A percentile compares a stretch with the other conserved stretches of the same genome.
phyloP scores from a whole-genome alignment of 257 asterid genomes.

The Nicotiana obtusifolia region DNA sequence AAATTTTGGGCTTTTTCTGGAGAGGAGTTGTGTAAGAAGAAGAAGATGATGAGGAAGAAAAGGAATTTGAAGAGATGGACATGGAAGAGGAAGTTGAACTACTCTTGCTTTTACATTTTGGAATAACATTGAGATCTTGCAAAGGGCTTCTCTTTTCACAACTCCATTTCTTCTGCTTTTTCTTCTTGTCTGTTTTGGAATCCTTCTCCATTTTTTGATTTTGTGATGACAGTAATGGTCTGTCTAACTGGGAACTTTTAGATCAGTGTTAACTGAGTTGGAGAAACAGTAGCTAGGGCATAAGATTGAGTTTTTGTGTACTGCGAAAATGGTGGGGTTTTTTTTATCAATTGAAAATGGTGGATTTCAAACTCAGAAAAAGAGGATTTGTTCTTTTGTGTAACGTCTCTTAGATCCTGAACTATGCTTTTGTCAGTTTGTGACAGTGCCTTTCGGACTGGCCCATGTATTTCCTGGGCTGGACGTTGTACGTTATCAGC shows the following conservation, averaged over 20 bases:
- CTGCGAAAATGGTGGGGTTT: not conserved
- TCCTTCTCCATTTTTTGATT: conserved; percentile 1
- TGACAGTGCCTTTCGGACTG: not conserved
- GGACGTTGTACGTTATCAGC: not conserved
- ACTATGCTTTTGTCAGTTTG: conserved; percentile 6
- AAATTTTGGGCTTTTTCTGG: conserved; percentile 15
- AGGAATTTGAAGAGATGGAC: conserved; percentile 21
- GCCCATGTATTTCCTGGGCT: not conserved
- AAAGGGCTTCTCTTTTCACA: conserved; percentile 31
- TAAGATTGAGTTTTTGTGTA: not conserved
- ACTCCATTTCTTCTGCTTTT: conserved; percentile 1
- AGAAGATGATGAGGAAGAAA: conserved; percentile 21
- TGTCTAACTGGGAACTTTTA: not conserved
- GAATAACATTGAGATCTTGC: conserved; percentile 34
- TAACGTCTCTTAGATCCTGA: not conserved
- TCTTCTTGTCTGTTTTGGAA: not conserved
- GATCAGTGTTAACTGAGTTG: not conserved
- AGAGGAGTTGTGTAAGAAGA: conserved; percentile 21
- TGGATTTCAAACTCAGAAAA: not conserved
- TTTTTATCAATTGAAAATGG: not conserved
- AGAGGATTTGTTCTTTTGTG: conserved; percentile 10
- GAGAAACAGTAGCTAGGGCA: not conserved
- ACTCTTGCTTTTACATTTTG: conserved; percentile 15
- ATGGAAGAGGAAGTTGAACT: conserved; percentile 21
- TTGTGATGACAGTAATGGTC: not conserved